Conservation (phyloP, 2,329 filamentous ascomycete genomes). For the Calonectria hongkongensis region DNA sequence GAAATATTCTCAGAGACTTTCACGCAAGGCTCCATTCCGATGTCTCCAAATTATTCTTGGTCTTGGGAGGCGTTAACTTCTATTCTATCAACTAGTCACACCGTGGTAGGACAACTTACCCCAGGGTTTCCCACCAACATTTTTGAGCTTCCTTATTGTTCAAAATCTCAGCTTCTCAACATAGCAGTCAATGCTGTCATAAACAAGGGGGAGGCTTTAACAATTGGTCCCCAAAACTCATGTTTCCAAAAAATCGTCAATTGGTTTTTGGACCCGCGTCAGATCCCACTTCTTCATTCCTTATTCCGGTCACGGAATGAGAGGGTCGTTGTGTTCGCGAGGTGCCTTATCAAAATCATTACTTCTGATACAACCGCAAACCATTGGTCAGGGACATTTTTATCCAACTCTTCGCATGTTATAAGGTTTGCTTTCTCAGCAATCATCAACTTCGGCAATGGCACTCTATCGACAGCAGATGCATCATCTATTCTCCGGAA, state of each 20-base stretch:
- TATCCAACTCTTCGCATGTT: not conserved
- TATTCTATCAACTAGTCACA: not conserved
- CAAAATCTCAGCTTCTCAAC: not conserved
- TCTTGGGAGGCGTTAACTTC: not conserved
- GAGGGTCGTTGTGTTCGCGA: not conserved
- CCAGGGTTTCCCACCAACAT: not conserved
- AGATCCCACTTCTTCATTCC: not conserved
- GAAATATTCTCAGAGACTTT: not conserved
- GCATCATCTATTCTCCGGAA: not conserved
- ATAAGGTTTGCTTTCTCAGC: not conserved
- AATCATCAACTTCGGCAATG: not conserved
- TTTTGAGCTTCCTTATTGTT: not conserved
- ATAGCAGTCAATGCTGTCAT: not conserved
- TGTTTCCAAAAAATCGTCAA: not conserved
- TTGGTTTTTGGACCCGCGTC: not conserved
- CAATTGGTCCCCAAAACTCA: no score
- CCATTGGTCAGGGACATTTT: no score
- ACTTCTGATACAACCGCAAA: fast-evolving
- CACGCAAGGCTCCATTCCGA: not conserved
- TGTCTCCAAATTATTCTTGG: not conserved
- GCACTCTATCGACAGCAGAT: not conserved
- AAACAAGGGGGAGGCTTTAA: not conserved
- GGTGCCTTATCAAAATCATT: not conserved
- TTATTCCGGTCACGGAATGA: not conserved
- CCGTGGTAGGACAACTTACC: not conserved